These are phyloP conservation scores for Musa balbisiana DNA, from an alignment of 202 grass and related monocot genomes.

Conservation along the genomic window DNA sequence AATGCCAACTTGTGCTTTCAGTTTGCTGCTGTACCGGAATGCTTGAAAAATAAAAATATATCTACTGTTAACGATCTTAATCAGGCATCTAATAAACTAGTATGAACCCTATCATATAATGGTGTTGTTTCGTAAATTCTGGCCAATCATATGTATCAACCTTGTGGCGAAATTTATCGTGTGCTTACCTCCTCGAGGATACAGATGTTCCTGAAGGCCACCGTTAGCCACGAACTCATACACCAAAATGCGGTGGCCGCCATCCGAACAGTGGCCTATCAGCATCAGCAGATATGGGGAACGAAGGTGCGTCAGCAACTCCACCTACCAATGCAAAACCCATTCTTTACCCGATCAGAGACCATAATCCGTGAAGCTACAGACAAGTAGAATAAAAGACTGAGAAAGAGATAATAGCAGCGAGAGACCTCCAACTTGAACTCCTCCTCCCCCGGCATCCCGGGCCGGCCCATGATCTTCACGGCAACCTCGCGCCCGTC, in stretches of 20 bases:
- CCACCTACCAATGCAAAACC: conserved; percentile 41
- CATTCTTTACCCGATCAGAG: conserved; percentile 12
- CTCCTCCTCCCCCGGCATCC: conserved; percentile 80
- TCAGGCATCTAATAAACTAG: too few species aligned
- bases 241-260: conserved; percentile 64
- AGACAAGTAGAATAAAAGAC: background rate
- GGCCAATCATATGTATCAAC: background rate
- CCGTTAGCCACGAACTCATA: conserved; percentile 98
- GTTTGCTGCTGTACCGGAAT: too few species aligned
- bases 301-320: conserved; percentile 63
- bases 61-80: too few species aligned
- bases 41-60: too few species aligned
- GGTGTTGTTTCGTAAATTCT: too few species aligned
- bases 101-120: too few species aligned
- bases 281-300: conserved; percentile 70
- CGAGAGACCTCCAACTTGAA: conserved; percentile 81
- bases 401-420: background rate
- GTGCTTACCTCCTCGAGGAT: conserved; percentile 62
- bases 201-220: conserved; percentile 92
- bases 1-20: too few species aligned
- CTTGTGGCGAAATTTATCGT: background rate
- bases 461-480: conserved; percentile 81
- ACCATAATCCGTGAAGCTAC: background rate
- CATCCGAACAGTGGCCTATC: conserved; percentile 86
- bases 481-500: conserved; percentile 82